phyloP scores from a whole-genome alignment of 1,139 yeast species.

The Tardiomyces depauwii region DNA sequence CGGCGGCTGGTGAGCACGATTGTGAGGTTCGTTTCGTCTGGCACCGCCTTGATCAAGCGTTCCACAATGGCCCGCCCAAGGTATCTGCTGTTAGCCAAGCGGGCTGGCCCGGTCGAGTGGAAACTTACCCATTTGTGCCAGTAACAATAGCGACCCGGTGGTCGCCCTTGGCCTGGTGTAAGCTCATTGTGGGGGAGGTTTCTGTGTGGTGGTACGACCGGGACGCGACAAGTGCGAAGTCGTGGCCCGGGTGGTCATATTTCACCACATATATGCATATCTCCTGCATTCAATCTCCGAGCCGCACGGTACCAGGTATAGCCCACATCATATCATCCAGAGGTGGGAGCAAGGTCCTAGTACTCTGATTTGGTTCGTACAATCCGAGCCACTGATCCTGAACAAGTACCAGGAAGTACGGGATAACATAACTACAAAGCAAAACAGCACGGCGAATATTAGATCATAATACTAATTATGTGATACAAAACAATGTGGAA shows the following conservation, averaged over 20 bases:
- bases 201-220: background rate
- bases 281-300: no score
- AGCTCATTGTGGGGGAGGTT: background rate
- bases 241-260: no score
- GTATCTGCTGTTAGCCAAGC: slow-evolving; percentile 41
- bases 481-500: background rate
- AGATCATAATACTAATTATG: background rate
- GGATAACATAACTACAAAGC: background rate
- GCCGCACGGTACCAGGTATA: no score
- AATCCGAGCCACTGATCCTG: no score
- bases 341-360: no score
- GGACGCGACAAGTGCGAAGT: no score
- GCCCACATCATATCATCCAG: no score
- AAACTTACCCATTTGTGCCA: slow-evolving; percentile 41
- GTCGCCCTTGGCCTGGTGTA: background rate
- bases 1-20: slow-evolving; percentile 84
- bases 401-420: no score
- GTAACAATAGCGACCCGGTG: slow-evolving; percentile 28
- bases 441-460: background rate
- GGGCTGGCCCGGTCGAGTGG: no score
- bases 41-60: slow-evolving; percentile 53
- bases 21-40: slow-evolving; percentile 47
- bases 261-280: no score
- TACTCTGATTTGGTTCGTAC: no score
- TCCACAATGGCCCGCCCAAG: slow-evolving; percentile 80